phyloP scores from a whole-genome alignment of 129 eudicot species.

The Ambrosia artemisiifolia region DNA sequence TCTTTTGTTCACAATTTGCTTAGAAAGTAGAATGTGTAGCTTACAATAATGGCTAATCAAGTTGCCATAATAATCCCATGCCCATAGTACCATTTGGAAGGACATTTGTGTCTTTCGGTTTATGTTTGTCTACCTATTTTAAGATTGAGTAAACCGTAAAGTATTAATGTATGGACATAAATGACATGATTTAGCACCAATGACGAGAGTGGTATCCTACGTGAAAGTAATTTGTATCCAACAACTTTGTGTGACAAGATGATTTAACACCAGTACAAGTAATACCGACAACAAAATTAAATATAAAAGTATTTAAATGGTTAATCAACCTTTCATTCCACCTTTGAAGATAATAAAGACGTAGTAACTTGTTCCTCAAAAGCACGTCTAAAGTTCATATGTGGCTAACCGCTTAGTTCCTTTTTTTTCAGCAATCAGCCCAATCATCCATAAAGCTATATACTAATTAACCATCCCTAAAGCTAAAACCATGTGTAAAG shows the following conservation, averaged over 20 bases:
- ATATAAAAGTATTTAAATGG: background rate
- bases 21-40: conserved; percentile 5
- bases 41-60: conserved; percentile 29
- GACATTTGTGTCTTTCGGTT: conserved; percentile 2
- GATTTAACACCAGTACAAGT: background rate
- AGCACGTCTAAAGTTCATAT: too few relatives aligned
- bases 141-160: background rate
- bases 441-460: too few relatives aligned
- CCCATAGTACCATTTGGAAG: background rate
- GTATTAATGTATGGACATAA: background rate
- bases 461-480: too few relatives aligned
- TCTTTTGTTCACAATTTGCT: conserved; percentile 26
- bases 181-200: background rate
- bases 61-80: conserved; percentile 15
- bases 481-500: too few relatives aligned
- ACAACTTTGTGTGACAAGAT: background rate
- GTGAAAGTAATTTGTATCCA: background rate
- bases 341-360: too few relatives aligned
- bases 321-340: background rate
- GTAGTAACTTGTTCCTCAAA: too few relatives aligned
- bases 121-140: background rate
- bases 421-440: too few relatives aligned
- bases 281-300: background rate
- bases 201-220: background rate
- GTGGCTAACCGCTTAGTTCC: too few relatives aligned